These are phyloP conservation scores for Karstenula rhodostoma DNA, from an alignment of 2,329 filamentous ascomycete species.

Conservation along the genomic window DNA sequence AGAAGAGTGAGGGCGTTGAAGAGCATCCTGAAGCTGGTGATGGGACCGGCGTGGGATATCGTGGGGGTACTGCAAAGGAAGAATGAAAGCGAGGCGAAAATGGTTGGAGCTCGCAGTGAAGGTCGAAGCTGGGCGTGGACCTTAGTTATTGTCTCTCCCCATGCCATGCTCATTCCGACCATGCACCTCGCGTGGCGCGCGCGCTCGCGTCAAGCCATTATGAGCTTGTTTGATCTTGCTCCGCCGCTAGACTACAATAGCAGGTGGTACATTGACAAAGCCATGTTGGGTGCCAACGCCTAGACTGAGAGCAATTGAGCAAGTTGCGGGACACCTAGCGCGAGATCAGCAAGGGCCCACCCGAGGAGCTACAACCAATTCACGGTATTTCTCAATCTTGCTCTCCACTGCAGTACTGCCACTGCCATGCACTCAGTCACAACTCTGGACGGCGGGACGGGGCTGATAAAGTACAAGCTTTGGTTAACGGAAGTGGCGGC, in stretches of 20 bases:
- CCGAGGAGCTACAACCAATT: background rate
- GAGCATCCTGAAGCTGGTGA: slow-evolving; percentile 37
- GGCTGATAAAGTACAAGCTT: slow-evolving; percentile 27
- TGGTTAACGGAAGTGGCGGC: slow-evolving; percentile 29
- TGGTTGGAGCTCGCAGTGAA: slow-evolving; percentile 6
- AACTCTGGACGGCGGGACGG: background rate
- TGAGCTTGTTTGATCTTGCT: slow-evolving; percentile 22
- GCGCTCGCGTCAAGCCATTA: slow-evolving; percentile 31
- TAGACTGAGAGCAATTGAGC: slow-evolving; percentile 15
- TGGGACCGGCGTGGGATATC: background rate
- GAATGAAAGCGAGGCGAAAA: slow-evolving; percentile 5
- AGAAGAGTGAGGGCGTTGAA: slow-evolving; percentile 47
- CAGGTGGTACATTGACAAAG: slow-evolving; percentile 25
- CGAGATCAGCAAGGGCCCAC: slow-evolving; percentile 12
- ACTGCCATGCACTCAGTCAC: background rate
- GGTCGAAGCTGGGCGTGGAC: slow-evolving; percentile 26
- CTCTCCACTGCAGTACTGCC: background rate
- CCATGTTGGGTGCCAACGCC: background rate
- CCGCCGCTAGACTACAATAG: slow-evolving; percentile 24
- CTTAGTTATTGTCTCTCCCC: slow-evolving; percentile 40
- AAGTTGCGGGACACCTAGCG: slow-evolving; percentile 7
- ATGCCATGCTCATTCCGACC: slow-evolving; percentile 40
- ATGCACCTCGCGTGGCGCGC: slow-evolving; percentile 31
- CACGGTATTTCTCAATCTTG: background rate
- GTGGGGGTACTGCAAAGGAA: background rate